Conservation (phyloP, 208 protist species). For the Leishmania tropica region DNA sequence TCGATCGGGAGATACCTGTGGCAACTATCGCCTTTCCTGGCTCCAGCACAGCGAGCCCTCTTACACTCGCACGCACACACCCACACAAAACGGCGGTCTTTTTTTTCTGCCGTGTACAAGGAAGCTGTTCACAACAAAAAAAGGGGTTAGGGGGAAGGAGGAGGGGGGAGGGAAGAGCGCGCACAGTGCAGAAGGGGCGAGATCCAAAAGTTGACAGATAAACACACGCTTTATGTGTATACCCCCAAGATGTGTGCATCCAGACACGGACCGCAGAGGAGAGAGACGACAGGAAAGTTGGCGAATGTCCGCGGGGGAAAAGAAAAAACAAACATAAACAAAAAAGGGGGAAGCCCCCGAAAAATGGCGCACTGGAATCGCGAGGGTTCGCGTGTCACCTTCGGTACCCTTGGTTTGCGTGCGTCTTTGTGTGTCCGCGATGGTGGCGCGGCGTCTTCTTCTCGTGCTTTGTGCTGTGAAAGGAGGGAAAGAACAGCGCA, state of each 20-base stretch:
- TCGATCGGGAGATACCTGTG: background rate
- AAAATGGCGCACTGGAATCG: background rate
- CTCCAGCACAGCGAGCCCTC: background rate
- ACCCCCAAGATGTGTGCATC: background rate
- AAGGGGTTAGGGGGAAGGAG: too few relatives aligned
- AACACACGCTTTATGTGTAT: background rate
- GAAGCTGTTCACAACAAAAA: too few relatives aligned
- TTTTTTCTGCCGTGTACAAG: background rate
- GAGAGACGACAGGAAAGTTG: background rate
- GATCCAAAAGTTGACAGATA: background rate
- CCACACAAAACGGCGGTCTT: background rate
- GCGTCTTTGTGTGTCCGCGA: background rate
- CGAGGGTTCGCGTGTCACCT: background rate
- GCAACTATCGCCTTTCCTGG: background rate
- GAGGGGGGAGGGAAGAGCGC: background rate
- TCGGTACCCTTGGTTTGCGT: background rate
- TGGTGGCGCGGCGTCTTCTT: background rate
- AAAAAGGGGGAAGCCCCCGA: too few relatives aligned
- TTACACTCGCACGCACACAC: too few relatives aligned
- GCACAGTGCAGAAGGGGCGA: too few relatives aligned
- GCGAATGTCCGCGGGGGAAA: background rate
- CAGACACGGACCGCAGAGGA: background rate
- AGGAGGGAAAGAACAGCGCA: background rate
- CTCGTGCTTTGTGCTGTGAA: background rate
- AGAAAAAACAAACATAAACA: too few relatives aligned